Evolutionary conservation across 768 basidiomycete genomes (phyloP), one percentile per base, ranked within the genome.

Genomic region (Amanita muscaria): DNA sequence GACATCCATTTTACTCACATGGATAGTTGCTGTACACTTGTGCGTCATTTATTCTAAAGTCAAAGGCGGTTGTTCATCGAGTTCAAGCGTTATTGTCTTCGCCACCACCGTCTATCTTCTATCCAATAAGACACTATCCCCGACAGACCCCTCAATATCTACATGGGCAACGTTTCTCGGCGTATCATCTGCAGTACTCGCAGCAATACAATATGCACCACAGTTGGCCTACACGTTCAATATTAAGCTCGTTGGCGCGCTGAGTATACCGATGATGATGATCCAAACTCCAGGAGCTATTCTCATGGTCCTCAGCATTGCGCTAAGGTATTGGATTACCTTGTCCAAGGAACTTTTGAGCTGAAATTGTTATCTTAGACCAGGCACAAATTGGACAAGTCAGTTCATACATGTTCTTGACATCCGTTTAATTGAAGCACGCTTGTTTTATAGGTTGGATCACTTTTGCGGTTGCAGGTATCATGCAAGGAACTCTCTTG

Each of bases 241-340:
- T 4, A 62, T 74, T 23, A 84, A 80, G 56, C 74, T 94, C 10
- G 92, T 98, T 7, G 94, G 94, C 2, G 90, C 91, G 0, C 68
- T 98, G 12, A 92, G 89, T 56, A 87, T 99, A 46, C 84, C 86
- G 1, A 97, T 90, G 80, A 97, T 99, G 94, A 65, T 78, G 38
- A 88, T 99, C 12, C 94, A 98, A 63, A 89, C 79, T 10, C 92
- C 92, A 3, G 93, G 92, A 3, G 83, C 87, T 1, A 66, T 88
- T 3, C 58, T 88, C n/a, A 93, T 97, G 83, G 84, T 88, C 5
- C 50, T 82, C 3, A 87, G 81, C 50, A 87, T 91, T 46, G 86
- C 83, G 5, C 63, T 88, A 19, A 67, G 79, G 76, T 81, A 46
- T 14, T 69, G 22, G 8, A 54, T 18, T 48, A 25, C 25, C 35